Evolutionary conservation across 169 alveolate species (phyloP).

Genomic region (Plasmodium billcollinsi): DNA sequence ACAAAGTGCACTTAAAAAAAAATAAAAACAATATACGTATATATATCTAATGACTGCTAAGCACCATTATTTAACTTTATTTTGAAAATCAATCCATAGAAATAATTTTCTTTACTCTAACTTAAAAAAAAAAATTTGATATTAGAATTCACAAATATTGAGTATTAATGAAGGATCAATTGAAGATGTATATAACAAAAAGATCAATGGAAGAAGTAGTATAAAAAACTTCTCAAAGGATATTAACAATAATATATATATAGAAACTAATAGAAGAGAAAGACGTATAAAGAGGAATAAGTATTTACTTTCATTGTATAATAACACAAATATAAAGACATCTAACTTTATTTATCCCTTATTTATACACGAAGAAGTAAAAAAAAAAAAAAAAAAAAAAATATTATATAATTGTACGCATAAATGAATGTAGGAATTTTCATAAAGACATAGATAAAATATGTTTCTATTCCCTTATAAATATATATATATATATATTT

Average conservation of each 20-base stretch:
- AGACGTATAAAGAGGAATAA: constrained; percentile 70
- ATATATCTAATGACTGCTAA: constrained; percentile 4
- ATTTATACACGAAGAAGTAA: constrained; percentile 83
- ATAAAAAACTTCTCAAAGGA: constrained; percentile 57
- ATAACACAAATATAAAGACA: constrained; percentile 79
- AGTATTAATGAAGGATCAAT: constrained; percentile 20
- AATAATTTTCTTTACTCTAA: constrained; percentile 19
- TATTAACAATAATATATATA: constrained; percentile 48
- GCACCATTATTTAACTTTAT: constrained; percentile 8
- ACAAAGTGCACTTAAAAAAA: neutral
- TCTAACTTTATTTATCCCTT: constrained; percentile 82
- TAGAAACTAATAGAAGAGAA: constrained; percentile 71
- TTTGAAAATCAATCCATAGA: constrained; percentile 25
- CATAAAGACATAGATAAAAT: neutral
- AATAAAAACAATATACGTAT: neutral
- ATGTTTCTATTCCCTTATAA: neutral
- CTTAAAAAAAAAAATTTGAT: constrained; percentile 5
- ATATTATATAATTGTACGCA: too few species aligned
- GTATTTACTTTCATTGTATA: constrained; percentile 51
- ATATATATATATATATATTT: neutral
- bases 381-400: neutral
- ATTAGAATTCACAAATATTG: constrained; percentile 30
- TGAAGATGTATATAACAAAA: constrained; percentile 58
- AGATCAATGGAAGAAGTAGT: constrained; percentile 8
- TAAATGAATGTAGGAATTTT: too few species aligned